Conservation (phyloP, 352 stramenopile species). For the Pythium pectinolyticum region DNA sequence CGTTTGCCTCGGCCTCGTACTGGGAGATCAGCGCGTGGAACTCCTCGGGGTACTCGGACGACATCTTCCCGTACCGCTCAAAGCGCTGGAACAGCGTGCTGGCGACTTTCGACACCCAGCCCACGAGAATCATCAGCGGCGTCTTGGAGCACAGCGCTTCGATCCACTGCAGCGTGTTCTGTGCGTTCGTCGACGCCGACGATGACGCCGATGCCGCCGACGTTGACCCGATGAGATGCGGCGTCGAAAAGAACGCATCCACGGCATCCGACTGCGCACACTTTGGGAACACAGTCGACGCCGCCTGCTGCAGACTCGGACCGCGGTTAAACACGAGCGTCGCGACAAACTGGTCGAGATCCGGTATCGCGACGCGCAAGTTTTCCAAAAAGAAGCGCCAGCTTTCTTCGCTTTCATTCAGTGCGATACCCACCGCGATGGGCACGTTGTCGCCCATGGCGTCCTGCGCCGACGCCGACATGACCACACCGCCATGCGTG, state of each 20-base stretch:
- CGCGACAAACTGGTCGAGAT: constrained; percentile 45
- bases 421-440: constrained; percentile 56
- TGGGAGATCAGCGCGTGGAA: constrained; percentile 63
- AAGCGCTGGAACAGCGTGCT: constrained; percentile 74
- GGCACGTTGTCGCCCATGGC: constrained; percentile 77
- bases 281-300: constrained; percentile 47
- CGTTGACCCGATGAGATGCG: constrained; percentile 18
- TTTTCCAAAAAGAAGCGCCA: constrained; percentile 75
- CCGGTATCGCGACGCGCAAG: constrained; percentile 52
- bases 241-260: constrained; percentile 47
- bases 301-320: constrained; percentile 44
- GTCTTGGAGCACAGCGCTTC: constrained; percentile 63
- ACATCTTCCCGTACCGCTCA: constrained; percentile 71
- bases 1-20: constrained; percentile 59
- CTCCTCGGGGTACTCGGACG: constrained; percentile 71
- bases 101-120: constrained; percentile 79
- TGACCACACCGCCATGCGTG: constrained; percentile 62
- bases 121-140: constrained; percentile 77
- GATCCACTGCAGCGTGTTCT: constrained; percentile 54
- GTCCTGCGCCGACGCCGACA: constrained; percentile 70
- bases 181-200: background rate
- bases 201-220: too few species aligned
- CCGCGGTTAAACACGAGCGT: constrained; percentile 74
- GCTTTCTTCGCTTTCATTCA: constrained; percentile 51
- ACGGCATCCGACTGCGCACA: constrained; percentile 60